Evolutionary conservation across 192 early-diverging fungal genomes (phyloP), one percentile per base, ranked within the genome.

Genomic region (Lobosporangium transversale): DNA sequence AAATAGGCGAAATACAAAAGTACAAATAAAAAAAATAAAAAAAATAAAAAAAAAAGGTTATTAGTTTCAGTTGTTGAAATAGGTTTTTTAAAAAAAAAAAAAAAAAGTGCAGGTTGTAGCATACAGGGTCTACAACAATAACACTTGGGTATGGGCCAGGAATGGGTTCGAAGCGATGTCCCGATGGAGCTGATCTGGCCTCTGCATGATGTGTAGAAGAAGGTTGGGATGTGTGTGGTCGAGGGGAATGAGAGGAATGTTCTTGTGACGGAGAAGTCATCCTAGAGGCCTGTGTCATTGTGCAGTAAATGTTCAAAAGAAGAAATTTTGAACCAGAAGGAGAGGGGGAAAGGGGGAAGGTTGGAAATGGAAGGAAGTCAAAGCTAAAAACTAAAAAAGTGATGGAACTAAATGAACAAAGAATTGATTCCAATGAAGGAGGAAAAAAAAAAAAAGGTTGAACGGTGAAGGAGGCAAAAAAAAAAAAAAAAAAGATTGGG

Each of bases 81-180:
- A 20, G 14, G 18, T 12, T 29, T n/a, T 59, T 15, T 33, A 4
- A 45, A 45, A 45, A 45, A 45, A 3, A 40, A 14, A 23, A 21
- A 26, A 3, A 54, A 7, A 9, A 40, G n/a, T 40, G 53, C 31
- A n/a, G 24, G 30, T n/a, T n/a, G 15, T 40, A 40, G 48, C 49
- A 67, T 67, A 76, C 73, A 76, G 73, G 73, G 48, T 76, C 73
- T n/a, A 76, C 73, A 27, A 76, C 64, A 52, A 76, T 65, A 18
- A 76, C 73, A 26, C 73, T 53, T 0, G 56, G 53, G 58, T 76
- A 76, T 9, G 52, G 53, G 1, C 58, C 64, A n/a, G 70, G 56
- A 35, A 76, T 62, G 53, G 49, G 64, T 53, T 61, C 53, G 31
- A 57, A 76, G 12, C 61, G 53, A 36, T 76, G 73, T 26, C 33